phyloP scores from a whole-genome alignment of 148 eudicot genomes.

The Dianthus caryophyllus region DNA sequence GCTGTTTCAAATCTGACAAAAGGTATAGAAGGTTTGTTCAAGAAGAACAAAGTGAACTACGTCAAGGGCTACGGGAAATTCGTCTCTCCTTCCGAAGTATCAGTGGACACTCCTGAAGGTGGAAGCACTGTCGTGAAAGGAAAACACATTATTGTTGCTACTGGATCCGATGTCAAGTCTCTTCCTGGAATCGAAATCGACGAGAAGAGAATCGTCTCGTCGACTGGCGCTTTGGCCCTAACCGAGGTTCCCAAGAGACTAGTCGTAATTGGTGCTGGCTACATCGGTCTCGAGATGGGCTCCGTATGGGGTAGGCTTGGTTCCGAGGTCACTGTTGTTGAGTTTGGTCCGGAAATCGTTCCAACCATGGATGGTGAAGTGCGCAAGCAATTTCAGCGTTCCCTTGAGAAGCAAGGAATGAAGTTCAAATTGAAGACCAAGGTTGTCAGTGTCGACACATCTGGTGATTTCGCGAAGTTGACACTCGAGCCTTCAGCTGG shows the following conservation, averaged over 20 bases:
- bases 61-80: constrained; percentile 88
- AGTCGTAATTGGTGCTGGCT: constrained; percentile 92
- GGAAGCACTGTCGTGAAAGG: constrained; percentile 74
- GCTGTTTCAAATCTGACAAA: constrained; percentile 62
- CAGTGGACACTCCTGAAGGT: constrained; percentile 73
- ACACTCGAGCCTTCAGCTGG: constrained; percentile 84
- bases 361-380: constrained; percentile 91
- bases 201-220: constrained; percentile 83
- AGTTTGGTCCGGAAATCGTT: constrained; percentile 79
- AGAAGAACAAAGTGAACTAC: constrained; percentile 92
- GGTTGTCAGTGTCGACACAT: constrained; percentile 72
- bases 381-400: constrained; percentile 83
- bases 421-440: constrained; percentile 90
- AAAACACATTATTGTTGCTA: constrained; percentile 76
- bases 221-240: constrained; percentile 68
- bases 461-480: constrained; percentile 57
- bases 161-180: constrained; percentile 91
- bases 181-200: constrained; percentile 85
- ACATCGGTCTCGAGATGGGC: constrained; percentile 92
- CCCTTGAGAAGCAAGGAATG: constrained; percentile 94
- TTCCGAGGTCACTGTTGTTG: constrained; percentile 85
- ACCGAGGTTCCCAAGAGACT: constrained; percentile 76
- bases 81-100: constrained; percentile 72
- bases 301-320: constrained; percentile 98
- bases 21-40: constrained; percentile 88